These are phyloP conservation scores for Colletotrichum liriopes DNA, from an alignment of 2,329 filamentous ascomycete species.

Conservation along the genomic window DNA sequence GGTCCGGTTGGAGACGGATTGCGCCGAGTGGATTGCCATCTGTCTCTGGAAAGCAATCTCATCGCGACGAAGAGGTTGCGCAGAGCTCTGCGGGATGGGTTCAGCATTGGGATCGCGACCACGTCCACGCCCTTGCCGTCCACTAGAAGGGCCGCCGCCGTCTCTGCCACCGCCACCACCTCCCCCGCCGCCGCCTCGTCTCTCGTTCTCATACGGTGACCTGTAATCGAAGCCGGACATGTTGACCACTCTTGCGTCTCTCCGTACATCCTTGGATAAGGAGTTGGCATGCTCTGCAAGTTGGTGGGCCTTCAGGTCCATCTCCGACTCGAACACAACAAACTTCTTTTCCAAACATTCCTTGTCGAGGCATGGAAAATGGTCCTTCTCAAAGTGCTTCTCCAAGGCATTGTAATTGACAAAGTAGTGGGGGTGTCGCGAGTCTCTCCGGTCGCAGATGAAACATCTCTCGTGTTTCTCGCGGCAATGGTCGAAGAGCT, in stretches of 20 bases:
- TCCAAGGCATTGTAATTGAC: slow-evolving; percentile 90
- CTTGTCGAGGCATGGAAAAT: slow-evolving; percentile 86
- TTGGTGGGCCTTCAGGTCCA: slow-evolving; percentile 96
- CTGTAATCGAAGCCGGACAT: slow-evolving; percentile 89
- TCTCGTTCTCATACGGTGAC: slow-evolving; percentile 77
- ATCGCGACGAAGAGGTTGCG: slow-evolving; percentile 86
- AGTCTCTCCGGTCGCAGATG: slow-evolving; percentile 84
- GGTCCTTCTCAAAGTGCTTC: slow-evolving; percentile 88
- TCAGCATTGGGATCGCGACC: slow-evolving; percentile 92
- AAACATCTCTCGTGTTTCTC: slow-evolving; percentile 97
- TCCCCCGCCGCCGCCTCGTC: slow-evolving; percentile 63
- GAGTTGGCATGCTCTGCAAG: slow-evolving; percentile 85
- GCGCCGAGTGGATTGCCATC: slow-evolving; percentile 90
- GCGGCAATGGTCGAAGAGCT: slow-evolving; percentile 93
- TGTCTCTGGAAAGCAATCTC: slow-evolving; percentile 94
- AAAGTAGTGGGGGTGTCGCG: slow-evolving; percentile 89
- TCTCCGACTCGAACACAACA: slow-evolving; percentile 93
- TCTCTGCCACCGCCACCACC: slow-evolving; percentile 60
- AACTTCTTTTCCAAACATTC: slow-evolving; percentile 98
- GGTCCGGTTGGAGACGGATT: slow-evolving; percentile 82
- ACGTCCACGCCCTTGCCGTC: slow-evolving; percentile 64
- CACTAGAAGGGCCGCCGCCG: slow-evolving; percentile 52
- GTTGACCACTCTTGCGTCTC: slow-evolving; percentile 89
- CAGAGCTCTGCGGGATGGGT: slow-evolving; percentile 80
- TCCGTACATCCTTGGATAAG: slow-evolving; percentile 85